Evolutionary conservation across 1,139 yeast genomes (phyloP).

Genomic region (Lodderomyces theae): DNA sequence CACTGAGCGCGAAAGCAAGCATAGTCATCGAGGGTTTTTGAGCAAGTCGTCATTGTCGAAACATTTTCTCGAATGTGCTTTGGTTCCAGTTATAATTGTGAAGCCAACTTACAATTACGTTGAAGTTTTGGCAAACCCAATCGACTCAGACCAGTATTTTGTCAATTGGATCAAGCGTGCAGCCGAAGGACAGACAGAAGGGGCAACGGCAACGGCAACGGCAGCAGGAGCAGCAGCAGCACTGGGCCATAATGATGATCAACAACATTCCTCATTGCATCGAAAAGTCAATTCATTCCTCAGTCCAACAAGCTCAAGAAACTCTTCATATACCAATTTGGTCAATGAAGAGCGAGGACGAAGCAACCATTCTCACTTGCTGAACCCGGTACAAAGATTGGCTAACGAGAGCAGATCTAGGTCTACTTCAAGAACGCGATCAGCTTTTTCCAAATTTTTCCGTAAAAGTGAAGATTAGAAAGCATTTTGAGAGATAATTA

Average conservation of each 20-base stretch:
- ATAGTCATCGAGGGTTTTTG: conserved; percentile 43
- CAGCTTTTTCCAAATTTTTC: conserved; percentile 21
- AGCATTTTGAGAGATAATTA: no score
- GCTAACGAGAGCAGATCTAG: conserved; percentile 13
- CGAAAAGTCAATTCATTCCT: conserved; percentile 6
- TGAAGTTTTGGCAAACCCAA: conserved; percentile 25
- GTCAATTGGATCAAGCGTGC: conserved; percentile 24
- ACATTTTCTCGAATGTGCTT: conserved; percentile 63
- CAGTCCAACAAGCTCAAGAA: conserved; percentile 22
- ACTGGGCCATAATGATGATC: neutral
- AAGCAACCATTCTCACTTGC: neutral
- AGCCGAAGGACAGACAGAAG: neutral
- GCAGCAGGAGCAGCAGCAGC: neutral
- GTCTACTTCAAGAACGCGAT: conserved; percentile 18
- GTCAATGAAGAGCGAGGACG: conserved; percentile 15
- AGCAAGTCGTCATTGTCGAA: conserved; percentile 52
- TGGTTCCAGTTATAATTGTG: conserved; percentile 67
- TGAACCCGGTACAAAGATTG: conserved; percentile 4
- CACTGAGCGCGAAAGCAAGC: conserved; percentile 29
- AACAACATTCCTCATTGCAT: neutral
- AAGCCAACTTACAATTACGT: conserved; percentile 50
- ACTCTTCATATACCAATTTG: conserved; percentile 14
- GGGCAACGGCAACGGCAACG: neutral
- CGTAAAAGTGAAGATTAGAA: conserved; percentile 1
- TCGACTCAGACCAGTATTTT: conserved; percentile 32